Percentiles rank a stretch among this genome's conserved stretches.
Conservation (phyloP, 768 basidiomycete genomes). For the Boletus barrowsii region DNA sequence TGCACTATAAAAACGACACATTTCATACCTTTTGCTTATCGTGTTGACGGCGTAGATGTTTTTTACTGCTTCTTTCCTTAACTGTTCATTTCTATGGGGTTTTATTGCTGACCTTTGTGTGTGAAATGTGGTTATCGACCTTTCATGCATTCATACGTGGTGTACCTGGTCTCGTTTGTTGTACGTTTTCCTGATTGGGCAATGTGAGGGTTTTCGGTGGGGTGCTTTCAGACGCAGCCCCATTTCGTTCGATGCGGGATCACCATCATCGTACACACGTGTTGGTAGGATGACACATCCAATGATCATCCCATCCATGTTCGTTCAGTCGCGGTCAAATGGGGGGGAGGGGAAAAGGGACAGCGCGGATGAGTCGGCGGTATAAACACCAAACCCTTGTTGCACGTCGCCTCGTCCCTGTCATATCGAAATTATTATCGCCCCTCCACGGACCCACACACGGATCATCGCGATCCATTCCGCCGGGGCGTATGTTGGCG, state of each 20-base stretch:
- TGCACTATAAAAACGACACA: conserved; percentile 6
- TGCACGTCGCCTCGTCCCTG: too few species aligned
- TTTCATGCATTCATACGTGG: conserved; percentile 1
- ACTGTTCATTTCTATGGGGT: conserved; percentile 7
- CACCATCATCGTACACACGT: neutral
- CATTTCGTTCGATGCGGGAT: neutral
- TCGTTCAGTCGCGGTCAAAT: neutral
- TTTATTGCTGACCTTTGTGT: conserved; percentile 4
- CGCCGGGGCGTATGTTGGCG: neutral
- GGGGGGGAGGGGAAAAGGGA: neutral
- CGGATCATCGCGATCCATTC: neutral
- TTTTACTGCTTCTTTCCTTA: neutral
- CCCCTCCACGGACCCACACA: neutral
- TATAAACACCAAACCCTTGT: neutral
- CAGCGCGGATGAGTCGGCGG: neutral
- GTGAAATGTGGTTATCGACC: conserved; percentile 10
- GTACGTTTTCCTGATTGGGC: conserved; percentile 1
- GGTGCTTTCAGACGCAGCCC: neutral
- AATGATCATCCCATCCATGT: neutral
- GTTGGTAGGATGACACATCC: neutral
- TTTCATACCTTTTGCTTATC: neutral
- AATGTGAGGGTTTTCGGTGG: conserved; percentile 1
- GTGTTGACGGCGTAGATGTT: conserved; percentile 13
- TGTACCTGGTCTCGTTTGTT: conserved; percentile 1
- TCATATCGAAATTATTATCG: too few species aligned